phyloP scores from a whole-genome alignment of 305 asterid species.

The Nicotiana rustica region DNA sequence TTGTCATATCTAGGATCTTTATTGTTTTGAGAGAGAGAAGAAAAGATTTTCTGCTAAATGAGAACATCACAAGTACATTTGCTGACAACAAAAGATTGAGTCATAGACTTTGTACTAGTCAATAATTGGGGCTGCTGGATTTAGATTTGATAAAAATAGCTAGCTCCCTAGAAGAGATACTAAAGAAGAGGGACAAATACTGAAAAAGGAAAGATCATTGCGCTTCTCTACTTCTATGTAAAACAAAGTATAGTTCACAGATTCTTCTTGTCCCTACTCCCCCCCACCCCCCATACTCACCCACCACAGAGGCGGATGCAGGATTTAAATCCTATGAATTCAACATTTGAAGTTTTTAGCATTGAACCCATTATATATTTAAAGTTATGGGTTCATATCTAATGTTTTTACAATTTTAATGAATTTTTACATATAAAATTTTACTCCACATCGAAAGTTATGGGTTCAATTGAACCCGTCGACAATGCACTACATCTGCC shows the following conservation, averaged over 20 bases:
- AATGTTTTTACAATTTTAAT: too few relatives aligned
- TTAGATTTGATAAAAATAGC: conserved; percentile 42
- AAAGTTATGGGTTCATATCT: too few relatives aligned
- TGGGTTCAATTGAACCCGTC: too few relatives aligned
- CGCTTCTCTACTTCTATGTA: conserved; percentile 29
- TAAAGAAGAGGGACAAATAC: conserved; percentile 38
- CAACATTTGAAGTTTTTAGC: too few relatives aligned
- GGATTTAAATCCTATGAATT: too few relatives aligned
- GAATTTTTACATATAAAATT: too few relatives aligned
- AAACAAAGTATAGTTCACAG: conserved; percentile 18
- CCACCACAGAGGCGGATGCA: too few relatives aligned
- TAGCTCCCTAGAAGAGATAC: conserved; percentile 41
- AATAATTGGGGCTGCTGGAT: conserved; percentile 66
- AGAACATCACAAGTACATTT: conserved; percentile 36
- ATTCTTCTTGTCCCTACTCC: conserved; percentile 35
- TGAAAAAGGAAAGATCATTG: conserved; percentile 44
- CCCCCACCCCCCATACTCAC: too few relatives aligned
- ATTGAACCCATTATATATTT: too few relatives aligned
- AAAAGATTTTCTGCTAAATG: conserved; percentile 1
- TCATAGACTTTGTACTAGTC: conserved; percentile 49
- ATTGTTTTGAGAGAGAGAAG: conserved; percentile 24
- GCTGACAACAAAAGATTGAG: conserved; percentile 49
- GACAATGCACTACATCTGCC: too few relatives aligned
- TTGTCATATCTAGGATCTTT: conserved; percentile 17
- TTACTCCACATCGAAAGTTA: too few relatives aligned